Base-by-base conservation (phyloP, 352 stramenopile species). In the Pythium folliculosum region DNA sequence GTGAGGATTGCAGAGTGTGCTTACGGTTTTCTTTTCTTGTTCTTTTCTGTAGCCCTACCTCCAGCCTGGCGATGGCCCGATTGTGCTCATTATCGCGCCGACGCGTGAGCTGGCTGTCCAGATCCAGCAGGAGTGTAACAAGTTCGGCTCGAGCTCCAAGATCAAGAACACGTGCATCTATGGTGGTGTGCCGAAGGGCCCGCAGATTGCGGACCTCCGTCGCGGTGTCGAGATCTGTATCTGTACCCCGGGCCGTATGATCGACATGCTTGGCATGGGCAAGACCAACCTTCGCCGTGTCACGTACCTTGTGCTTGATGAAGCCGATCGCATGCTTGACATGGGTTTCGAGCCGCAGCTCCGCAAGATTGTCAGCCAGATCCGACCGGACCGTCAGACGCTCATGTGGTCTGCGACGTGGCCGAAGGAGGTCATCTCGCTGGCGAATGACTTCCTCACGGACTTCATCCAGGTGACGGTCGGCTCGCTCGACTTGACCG, bases 91-190 rank as follows among this genome's bases (percentile, higher is more conserved):
- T 7, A 91, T 99, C 54, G 97, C 98, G 14, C 97, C 98, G 22
- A 99, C 98, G 30, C 94, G 98, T 70, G 98, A 99, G 78, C 90
- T 99, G 40, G 98, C 97, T 21, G 86, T 99, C 37, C 98, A 99
- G 83, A 99, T 99, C 77, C 98, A 99, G 71, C 87, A 98, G 65
- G 97, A 99, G 76, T 98, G 94, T 67, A 97, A 99, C 84, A 99
- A 99, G 75, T 99, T 99, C 75, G 97, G 97, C 38, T 74, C 78
- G 2, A 98, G 89, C 37, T 98, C 90, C 14, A 97, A 98, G 72
- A 99, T 99, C 76, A 99, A 99, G 74, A 99, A 99, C 77, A 99
- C 97, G 48, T 99, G 97, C 68, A 92, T 99, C 17, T 99, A 99
- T 73, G 98, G 97, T 57, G 98, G 97, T 80, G 97, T 99, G 21